Conservation (phyloP, 2,329 filamentous ascomycete species). For the Pestalotiopsis sp. region DNA sequence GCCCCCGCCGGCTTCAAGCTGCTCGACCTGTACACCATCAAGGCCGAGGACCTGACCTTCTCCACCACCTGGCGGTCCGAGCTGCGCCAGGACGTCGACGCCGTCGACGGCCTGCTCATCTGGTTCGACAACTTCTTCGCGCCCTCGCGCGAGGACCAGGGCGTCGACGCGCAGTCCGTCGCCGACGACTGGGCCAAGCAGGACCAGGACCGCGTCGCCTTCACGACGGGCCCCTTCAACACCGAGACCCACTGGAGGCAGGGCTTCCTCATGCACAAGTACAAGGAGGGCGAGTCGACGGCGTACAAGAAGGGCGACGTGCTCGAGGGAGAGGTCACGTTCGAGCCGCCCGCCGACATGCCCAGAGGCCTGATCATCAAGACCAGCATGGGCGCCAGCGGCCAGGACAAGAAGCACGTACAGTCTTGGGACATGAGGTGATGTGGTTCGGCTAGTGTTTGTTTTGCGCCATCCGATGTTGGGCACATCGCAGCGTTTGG, state of each 20-base stretch:
- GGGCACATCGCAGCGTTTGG: not conserved
- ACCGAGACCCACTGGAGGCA: conserved; percentile 91
- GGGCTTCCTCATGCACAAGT: conserved; percentile 72
- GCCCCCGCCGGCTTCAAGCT: conserved; percentile 68
- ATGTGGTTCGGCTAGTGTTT: not conserved
- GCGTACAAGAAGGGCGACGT: conserved; percentile 55
- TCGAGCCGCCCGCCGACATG: conserved; percentile 69
- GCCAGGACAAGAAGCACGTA: conserved; percentile 38
- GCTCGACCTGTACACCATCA: conserved; percentile 76
- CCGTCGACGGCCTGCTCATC: conserved; percentile 83
- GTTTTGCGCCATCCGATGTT: not conserved
- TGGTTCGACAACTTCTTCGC: conserved; percentile 97
- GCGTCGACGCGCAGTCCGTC: conserved; percentile 51
- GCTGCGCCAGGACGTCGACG: conserved; percentile 63
- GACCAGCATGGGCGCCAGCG: conserved; percentile 60
- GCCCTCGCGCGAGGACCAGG: conserved; percentile 53
- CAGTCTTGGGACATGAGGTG: conserved; percentile 45
- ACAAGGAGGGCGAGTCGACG: conserved; percentile 44
- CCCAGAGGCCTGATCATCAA: conserved; percentile 69
- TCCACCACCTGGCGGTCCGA: conserved; percentile 66
- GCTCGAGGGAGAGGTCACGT: conserved; percentile 70
- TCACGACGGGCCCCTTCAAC: conserved; percentile 81
- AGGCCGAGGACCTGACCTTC: conserved; percentile 75
- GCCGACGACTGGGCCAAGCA: conserved; percentile 64
- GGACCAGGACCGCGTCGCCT: conserved; percentile 68